Percentiles rank a stretch among this genome's conserved stretches.
Conservation (phyloP, 2,329 filamentous ascomycete genomes). For the Chrysoporthe deuterocubensis region DNA sequence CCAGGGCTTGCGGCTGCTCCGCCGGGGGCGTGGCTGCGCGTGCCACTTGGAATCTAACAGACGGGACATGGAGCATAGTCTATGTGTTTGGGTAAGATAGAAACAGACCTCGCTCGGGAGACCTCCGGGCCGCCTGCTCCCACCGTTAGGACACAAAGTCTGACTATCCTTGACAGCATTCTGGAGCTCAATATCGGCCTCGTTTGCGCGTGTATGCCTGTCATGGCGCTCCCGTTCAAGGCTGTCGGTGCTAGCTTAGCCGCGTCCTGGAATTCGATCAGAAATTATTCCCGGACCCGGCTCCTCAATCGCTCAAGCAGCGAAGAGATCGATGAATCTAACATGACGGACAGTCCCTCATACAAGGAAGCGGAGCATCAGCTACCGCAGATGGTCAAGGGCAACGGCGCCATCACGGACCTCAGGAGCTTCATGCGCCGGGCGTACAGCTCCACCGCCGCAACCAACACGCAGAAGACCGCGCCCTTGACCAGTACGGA, state of each 20-base stretch:
- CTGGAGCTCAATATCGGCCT: conserved; percentile 17
- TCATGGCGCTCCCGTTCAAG: conserved; percentile 16
- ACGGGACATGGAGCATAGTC: conserved; percentile 8
- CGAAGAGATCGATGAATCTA: neutral
- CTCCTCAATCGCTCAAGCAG: conserved; percentile 3
- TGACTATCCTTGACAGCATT: neutral
- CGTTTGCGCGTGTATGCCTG: conserved; percentile 14
- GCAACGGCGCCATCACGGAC: conserved; percentile 7
- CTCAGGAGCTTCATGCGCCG: conserved; percentile 15
- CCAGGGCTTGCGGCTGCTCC: neutral
- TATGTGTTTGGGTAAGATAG: conserved; percentile 15
- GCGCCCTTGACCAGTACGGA: neutral
- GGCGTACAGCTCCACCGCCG: conserved; percentile 10
- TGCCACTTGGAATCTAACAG: neutral
- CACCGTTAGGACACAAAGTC: too few relatives aligned
- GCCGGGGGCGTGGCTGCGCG: neutral
- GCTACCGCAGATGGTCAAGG: conserved; percentile 12
- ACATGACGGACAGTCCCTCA: neutral
- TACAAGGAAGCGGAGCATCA: neutral
- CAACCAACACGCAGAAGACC: neutral
- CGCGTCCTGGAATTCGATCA: conserved; percentile 5
- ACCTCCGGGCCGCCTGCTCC: too few relatives aligned
- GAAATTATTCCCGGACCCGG: conserved; percentile 1
- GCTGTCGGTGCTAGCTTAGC: neutral
- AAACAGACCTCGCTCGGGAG: neutral